A percentile compares a stretch with the other conserved stretches of the same genome.
Evolutionary conservation across 495 filamentous ascomycete genomes (phyloP).

Genomic region (Sporormia fimetaria): DNA sequence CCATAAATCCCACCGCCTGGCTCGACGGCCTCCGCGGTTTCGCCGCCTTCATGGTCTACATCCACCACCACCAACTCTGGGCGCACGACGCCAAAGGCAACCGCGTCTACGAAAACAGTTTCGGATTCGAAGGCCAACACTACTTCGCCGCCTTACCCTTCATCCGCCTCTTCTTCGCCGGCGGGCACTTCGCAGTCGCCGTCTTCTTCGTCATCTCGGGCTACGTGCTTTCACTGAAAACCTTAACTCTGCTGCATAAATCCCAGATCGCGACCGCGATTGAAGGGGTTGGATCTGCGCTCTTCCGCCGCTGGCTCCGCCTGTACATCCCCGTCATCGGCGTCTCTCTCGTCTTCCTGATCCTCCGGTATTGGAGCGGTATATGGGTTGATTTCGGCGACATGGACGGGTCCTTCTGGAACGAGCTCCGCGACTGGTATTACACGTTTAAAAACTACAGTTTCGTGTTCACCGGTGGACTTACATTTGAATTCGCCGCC

Average conservation of each 20-base stretch:
- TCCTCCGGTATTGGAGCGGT: slow-evolving; percentile 28
- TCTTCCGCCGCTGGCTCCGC: slow-evolving; percentile 53
- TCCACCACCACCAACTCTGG: slow-evolving; percentile 45
- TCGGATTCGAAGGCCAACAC: slow-evolving; percentile 36
- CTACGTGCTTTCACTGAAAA: slow-evolving; percentile 56
- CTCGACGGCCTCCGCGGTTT: slow-evolving; percentile 44
- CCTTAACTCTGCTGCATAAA: slow-evolving; percentile 46
- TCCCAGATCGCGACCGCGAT: slow-evolving; percentile 40
- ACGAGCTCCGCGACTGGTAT: slow-evolving; percentile 24
- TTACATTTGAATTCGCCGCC: slow-evolving; percentile 8
- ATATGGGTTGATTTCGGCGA: slow-evolving; percentile 17
- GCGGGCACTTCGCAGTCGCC: slow-evolving; percentile 58
- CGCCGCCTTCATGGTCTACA: slow-evolving; percentile 41
- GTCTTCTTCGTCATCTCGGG: slow-evolving; percentile 68
- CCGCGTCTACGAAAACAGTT: slow-evolving; percentile 39
- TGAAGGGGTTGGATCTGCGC: slow-evolving; percentile 44
- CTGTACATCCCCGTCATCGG: slow-evolving; percentile 53
- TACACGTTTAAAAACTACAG: slow-evolving; percentile 17
- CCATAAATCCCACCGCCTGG: slow-evolving; percentile 18
- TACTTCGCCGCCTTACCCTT: slow-evolving; percentile 52
- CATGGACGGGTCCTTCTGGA: slow-evolving; percentile 32
- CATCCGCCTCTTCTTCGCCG: slow-evolving; percentile 46
- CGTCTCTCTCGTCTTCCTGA: slow-evolving; percentile 45
- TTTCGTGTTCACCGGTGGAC: slow-evolving; percentile 18
- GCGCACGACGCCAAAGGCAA: slow-evolving; percentile 38